Evolutionary conservation across 1,284 basidiomycete genomes (phyloP).

Genomic region (Apiotrichum gracile): DNA sequence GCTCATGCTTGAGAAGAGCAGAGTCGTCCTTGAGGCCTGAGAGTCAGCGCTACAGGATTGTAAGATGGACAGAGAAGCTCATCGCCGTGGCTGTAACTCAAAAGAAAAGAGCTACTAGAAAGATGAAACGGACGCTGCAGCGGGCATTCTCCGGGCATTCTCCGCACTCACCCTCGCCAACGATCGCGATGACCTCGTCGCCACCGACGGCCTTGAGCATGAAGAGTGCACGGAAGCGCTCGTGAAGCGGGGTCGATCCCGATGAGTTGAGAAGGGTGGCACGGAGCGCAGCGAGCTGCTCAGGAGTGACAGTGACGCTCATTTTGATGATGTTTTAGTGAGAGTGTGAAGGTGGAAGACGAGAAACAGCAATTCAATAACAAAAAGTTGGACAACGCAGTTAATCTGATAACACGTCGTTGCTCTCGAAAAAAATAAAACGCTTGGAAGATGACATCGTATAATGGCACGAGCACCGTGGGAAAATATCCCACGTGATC

Average conservation of each 20-base stretch:
- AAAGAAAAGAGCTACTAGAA: too few species aligned
- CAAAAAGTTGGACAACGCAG: too few species aligned
- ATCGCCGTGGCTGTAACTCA: not conserved
- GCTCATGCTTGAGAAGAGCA: conserved; percentile 90
- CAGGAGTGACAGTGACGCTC: conserved; percentile 36
- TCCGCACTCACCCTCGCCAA: conserved; percentile 65
- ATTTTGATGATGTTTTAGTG: conserved; percentile 17
- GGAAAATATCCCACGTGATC: not conserved
- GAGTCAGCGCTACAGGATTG: not conserved
- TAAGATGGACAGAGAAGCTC: not conserved
- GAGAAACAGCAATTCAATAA: not conserved
- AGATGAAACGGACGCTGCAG: too few species aligned
- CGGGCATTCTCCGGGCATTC: not conserved
- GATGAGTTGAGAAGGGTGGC: conserved; percentile 66
- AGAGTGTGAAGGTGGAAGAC: not conserved
- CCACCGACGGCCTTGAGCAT: conserved; percentile 77
- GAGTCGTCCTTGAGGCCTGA: conserved; percentile 80
- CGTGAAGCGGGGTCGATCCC: conserved; percentile 71
- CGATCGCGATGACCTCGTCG: conserved; percentile 72
- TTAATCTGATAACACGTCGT: conserved; percentile 5
- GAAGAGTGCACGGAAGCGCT: conserved; percentile 87
- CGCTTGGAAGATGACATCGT: too few species aligned
- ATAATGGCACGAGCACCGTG: not conserved
- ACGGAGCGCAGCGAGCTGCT: conserved; percentile 35
- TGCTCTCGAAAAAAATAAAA: not conserved